Evolutionary conservation across 2,329 filamentous ascomycete genomes (phyloP), one percentile per base, ranked within the genome.

Genomic region (Waltergamsia citrina): DNA sequence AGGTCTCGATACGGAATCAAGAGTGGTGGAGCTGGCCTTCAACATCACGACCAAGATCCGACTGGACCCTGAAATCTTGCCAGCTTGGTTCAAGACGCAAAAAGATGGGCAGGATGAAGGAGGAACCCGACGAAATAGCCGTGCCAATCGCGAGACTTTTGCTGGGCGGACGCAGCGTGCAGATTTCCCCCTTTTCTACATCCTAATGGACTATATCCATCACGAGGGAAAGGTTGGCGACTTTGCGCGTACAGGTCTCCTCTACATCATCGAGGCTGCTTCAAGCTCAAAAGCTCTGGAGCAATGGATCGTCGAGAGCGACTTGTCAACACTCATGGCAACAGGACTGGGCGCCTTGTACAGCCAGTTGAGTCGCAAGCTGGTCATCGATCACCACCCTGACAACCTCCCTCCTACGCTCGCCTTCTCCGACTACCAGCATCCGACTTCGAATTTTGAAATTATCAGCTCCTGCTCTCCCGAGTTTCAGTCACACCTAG

Each of bases 21-120:
- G 87, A 38, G 79, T 96, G 31, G 85, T 96, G 33, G 90, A 98
- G 62, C 65, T 98, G 36, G 74, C 94, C 29, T 98, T 98, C 62
- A 93, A 90, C 41, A 88, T 98, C 44, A 86, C 92, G 15, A 93
- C 92, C 44, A 96, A 96, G 68, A 94, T 98, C 46, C 74, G 92
- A 29, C 66, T 95, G 40, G 82, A 93, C 46, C 88, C 92, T 5
- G 74, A 80, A 38, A 90, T 96, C 35, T 62, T 98, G 30, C 75
- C 85, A 2, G 83, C 86, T 12, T 98, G 92, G 92, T 98, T 98
- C 61, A 83, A 81, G 43, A 66, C 68, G 16, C 56, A 45, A 47
- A 53, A 46, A 7, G 36, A 41, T 23, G 30, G 39, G 29, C 43
- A 43, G 17, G 39, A 38, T 14, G 42, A 41, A 4, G 63, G 55